Evolutionary conservation across 495 filamentous ascomycete genomes (phyloP).

Genomic region (Lindgomyces ingoldianus): DNA sequence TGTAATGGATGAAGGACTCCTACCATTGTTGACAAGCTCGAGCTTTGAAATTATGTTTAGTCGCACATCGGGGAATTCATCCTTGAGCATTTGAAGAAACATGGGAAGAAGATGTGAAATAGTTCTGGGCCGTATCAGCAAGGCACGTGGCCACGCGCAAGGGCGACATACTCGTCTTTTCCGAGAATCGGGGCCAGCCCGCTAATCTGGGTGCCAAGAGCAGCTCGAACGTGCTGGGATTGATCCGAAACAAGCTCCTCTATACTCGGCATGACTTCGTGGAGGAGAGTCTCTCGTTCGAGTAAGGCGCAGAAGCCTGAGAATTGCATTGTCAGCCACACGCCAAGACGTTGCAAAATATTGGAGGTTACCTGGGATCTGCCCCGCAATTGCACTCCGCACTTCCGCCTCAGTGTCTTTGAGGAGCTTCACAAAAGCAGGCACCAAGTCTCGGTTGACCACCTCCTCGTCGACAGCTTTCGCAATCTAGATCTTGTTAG

Average conservation of each 20-base stretch:
- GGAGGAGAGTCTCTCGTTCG: slow-evolving; percentile 82
- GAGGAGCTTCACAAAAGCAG: slow-evolving; percentile 93
- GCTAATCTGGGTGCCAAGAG: slow-evolving; percentile 94
- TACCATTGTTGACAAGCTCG: slow-evolving; percentile 95
- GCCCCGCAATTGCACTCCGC: slow-evolving; percentile 92
- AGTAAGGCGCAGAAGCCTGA: slow-evolving; percentile 87
- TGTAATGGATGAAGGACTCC: slow-evolving; percentile 12
- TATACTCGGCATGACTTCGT: slow-evolving; percentile 95
- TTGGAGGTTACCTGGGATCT: slow-evolving; percentile 75
- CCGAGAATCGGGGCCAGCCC: slow-evolving; percentile 95
- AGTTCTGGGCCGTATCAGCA: slow-evolving; percentile 58
- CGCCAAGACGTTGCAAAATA: slow-evolving; percentile 11
- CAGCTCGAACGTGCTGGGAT: slow-evolving; percentile 94
- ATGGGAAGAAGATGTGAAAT: slow-evolving; percentile 96
- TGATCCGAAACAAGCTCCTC: slow-evolving; percentile 94
- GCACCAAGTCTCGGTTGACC: slow-evolving; percentile 87
- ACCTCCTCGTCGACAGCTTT: slow-evolving; percentile 98
- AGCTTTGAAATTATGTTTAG: slow-evolving; percentile 98
- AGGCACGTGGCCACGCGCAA: slow-evolving; percentile 23
- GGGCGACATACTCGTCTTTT: slow-evolving; percentile 83
- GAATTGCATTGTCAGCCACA: slow-evolving; percentile 33
- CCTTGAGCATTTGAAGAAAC: slow-evolving; percentile 99
- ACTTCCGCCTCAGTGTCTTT: slow-evolving; percentile 98
- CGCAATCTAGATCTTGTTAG: slow-evolving; percentile 68
- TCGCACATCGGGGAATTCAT: slow-evolving; percentile 96